Conservation (phyloP, 441 rosid species). For the Gossypium lobatum region DNA sequence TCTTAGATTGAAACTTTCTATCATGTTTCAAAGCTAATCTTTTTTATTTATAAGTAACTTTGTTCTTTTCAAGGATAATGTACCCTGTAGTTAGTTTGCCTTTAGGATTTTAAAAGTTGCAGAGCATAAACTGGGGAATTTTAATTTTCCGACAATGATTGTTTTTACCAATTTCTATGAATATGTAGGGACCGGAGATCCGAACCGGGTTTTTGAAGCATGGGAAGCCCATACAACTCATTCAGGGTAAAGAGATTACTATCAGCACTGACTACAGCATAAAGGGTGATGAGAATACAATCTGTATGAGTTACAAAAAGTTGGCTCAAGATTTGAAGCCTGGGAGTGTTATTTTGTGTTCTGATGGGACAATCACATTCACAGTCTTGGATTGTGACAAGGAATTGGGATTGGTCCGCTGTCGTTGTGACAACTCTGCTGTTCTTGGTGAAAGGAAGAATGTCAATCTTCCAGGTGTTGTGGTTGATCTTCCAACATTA, state of each 20-base stretch:
- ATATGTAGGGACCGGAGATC: constrained; percentile 57
- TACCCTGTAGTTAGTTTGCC: neutral
- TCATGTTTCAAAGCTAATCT: neutral
- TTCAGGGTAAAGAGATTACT: constrained; percentile 45
- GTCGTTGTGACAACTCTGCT: constrained; percentile 56
- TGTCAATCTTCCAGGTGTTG: constrained; percentile 63
- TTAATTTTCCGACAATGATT: neutral
- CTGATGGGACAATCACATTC: constrained; percentile 55
- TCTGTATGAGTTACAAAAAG: constrained; percentile 62
- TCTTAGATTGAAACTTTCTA: neutral
- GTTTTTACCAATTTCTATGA: neutral
- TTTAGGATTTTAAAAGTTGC: neutral
- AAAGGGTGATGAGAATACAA: constrained; percentile 45
- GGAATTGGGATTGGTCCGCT: constrained; percentile 40
- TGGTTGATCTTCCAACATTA: constrained; percentile 61
- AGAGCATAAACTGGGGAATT: neutral
- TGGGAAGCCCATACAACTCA: constrained; percentile 43
- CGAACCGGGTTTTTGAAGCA: constrained; percentile 60
- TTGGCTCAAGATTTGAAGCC: constrained; percentile 48
- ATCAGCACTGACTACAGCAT: constrained; percentile 45
- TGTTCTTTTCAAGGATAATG: neutral
- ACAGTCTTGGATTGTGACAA: constrained; percentile 42
- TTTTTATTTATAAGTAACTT: neutral
- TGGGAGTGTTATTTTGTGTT: constrained; percentile 47
- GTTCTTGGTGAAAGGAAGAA: constrained; percentile 66